phyloP scores from a whole-genome alignment of 2,329 filamentous ascomycete genomes.

The Penicillium sp. region DNA sequence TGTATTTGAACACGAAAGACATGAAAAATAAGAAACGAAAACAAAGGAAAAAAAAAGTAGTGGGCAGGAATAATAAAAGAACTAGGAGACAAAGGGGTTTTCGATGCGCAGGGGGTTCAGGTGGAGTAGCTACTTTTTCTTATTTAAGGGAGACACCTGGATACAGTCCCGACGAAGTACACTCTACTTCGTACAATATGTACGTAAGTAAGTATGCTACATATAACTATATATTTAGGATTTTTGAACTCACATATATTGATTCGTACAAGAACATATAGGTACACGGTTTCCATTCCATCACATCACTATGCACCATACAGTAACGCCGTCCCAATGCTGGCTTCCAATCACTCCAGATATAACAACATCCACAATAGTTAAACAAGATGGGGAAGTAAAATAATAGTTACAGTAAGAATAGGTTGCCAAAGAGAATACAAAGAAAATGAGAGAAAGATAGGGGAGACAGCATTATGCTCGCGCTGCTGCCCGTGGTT shows the following conservation, averaged over 20 bases:
- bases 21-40: not conserved
- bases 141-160: not conserved
- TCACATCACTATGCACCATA: constrained; percentile 16
- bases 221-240: too few species aligned
- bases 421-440: constrained; percentile 8
- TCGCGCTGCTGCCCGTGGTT: constrained; percentile 30
- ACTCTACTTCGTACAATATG: not conserved
- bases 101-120: not conserved
- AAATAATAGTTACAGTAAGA: constrained; percentile 22
- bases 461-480: constrained; percentile 16
- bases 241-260: not conserved
- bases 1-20: not conserved
- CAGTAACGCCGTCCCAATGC: constrained; percentile 33
- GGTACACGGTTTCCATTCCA: not conserved
- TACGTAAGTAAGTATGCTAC: not conserved
- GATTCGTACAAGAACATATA: constrained; percentile 4
- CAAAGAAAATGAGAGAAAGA: constrained; percentile 10
- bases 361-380: constrained; percentile 14
- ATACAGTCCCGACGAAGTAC: not conserved
- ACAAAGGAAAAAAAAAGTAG: not conserved
- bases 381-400: constrained; percentile 10
- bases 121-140: not conserved
- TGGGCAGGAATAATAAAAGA: not conserved
- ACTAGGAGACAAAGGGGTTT: not conserved
- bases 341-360: constrained; percentile 16